Percentiles rank a stretch among this genome's conserved stretches.
phyloP scores from a whole-genome alignment of 148 eudicot species.

The Cornus controversa region DNA sequence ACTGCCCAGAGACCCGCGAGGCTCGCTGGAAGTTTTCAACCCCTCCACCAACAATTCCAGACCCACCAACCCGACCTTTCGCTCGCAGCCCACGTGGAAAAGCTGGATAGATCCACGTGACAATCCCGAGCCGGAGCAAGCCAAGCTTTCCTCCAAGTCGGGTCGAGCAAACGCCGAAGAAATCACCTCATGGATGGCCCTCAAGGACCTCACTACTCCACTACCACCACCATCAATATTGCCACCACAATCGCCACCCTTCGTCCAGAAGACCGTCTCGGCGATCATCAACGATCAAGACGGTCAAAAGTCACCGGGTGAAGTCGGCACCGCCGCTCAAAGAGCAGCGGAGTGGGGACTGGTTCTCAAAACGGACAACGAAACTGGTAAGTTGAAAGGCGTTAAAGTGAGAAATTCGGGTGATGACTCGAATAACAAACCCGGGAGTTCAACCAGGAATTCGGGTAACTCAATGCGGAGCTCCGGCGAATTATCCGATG shows the following conservation, averaged over 20 bases:
- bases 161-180: constrained; percentile 37
- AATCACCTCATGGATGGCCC: constrained; percentile 93
- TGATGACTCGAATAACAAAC: constrained; percentile 40
- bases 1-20: constrained; percentile 69
- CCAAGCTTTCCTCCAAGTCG: constrained; percentile 27
- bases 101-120: constrained; percentile 36
- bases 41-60: constrained; percentile 46
- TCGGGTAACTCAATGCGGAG: constrained; percentile 69
- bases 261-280: constrained; percentile 7
- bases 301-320: constrained; percentile 9
- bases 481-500: constrained; percentile 89
- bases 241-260: neutral
- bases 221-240: neutral
- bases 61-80: constrained; percentile 38
- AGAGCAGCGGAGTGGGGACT: constrained; percentile 99
- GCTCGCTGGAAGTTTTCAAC: constrained; percentile 90
- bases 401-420: constrained; percentile 75
- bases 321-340: constrained; percentile 49
- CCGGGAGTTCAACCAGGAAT: constrained; percentile 54
- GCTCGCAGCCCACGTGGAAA: constrained; percentile 49
- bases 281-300: constrained; percentile 18
- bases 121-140: constrained; percentile 19
- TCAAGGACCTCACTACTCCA: constrained; percentile 39
- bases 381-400: constrained; percentile 82
- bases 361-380: constrained; percentile 68